phyloP scores from a whole-genome alignment of 208 protist genomes.

The Wallacemonas sp. region DNA sequence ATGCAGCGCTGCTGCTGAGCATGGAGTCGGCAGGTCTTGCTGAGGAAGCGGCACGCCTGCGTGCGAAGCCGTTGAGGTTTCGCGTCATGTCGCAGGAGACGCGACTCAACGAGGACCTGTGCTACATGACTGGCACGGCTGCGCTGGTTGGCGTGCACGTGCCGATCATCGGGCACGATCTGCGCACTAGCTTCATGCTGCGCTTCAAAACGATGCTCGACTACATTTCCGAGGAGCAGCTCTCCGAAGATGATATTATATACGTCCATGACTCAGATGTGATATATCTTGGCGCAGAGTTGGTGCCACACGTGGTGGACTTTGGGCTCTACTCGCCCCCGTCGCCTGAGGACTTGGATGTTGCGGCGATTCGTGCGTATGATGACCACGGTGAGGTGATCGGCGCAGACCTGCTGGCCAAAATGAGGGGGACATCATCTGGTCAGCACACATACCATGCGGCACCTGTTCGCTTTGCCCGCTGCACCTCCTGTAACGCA shows the following conservation, averaged over 20 bases:
- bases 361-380: constrained; percentile 1
- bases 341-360: neutral
- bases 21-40: neutral
- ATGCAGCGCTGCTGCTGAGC: neutral
- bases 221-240: neutral
- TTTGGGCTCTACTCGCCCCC: constrained; percentile 1
- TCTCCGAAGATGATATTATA: constrained; percentile 1
- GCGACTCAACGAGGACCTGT: constrained; percentile 2
- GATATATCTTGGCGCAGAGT: neutral
- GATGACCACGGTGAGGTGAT: neutral
- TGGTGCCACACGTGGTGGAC: neutral
- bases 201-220: constrained; percentile 6
- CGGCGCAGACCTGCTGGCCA: neutral
- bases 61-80: neutral
- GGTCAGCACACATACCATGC: constrained; percentile 3
- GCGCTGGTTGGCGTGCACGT: constrained; percentile 4
- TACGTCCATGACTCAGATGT: constrained; percentile 4
- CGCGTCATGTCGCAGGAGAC: constrained; percentile 5
- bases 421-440: neutral
- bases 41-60: neutral
- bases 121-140: neutral
- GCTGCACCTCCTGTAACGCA: neutral
- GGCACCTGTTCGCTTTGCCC: neutral
- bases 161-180: constrained; percentile 4
- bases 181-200: neutral